Conservation (phyloP, 108 stramenopile species). For the Nitzschia sp. region DNA sequence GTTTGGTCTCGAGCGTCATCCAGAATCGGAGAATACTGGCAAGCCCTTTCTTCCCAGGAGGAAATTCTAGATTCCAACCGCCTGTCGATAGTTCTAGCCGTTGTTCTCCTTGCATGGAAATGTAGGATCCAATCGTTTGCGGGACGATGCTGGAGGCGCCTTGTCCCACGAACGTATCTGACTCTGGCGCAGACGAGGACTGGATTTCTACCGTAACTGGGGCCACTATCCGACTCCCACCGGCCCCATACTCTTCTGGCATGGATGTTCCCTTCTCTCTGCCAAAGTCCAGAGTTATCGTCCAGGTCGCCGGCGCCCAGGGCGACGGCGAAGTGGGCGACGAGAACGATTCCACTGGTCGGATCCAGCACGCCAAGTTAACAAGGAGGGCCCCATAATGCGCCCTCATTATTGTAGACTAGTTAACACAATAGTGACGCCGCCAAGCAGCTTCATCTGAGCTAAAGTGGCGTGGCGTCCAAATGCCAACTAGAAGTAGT, state of each 20-base stretch:
- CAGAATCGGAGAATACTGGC: slow-evolving; percentile 52
- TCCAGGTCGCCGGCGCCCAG: slow-evolving; percentile 69
- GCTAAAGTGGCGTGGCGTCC: no score
- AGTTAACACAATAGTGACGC: no score
- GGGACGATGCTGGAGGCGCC: slow-evolving; percentile 18
- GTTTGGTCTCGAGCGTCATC: slow-evolving; percentile 38
- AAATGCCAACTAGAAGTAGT: no score
- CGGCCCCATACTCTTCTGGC: slow-evolving; percentile 49
- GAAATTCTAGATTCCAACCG: slow-evolving; percentile 58
- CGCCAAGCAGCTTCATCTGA: no score
- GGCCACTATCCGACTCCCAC: slow-evolving; percentile 50
- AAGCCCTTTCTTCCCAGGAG: slow-evolving; percentile 43
- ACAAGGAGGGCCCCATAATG: no score
- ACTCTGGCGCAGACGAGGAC: slow-evolving; percentile 21
- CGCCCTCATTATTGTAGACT: no score
- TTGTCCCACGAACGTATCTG: slow-evolving; percentile 25
- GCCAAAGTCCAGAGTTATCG: slow-evolving; percentile 49
- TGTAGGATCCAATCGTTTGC: slow-evolving; percentile 26
- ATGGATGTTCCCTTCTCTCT: slow-evolving; percentile 40
- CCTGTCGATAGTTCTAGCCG: slow-evolving; percentile 51
- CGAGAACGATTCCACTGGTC: no score
- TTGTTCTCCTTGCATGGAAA: slow-evolving; percentile 61
- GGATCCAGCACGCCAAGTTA: no score
- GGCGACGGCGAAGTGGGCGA: slow-evolving; percentile 33
- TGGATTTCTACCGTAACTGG: slow-evolving; percentile 44